Percentiles rank a stretch among this genome's conserved stretches.
Evolutionary conservation across 202 grass and related monocot genomes (phyloP).

Genomic region (Elaeis oleifera): DNA sequence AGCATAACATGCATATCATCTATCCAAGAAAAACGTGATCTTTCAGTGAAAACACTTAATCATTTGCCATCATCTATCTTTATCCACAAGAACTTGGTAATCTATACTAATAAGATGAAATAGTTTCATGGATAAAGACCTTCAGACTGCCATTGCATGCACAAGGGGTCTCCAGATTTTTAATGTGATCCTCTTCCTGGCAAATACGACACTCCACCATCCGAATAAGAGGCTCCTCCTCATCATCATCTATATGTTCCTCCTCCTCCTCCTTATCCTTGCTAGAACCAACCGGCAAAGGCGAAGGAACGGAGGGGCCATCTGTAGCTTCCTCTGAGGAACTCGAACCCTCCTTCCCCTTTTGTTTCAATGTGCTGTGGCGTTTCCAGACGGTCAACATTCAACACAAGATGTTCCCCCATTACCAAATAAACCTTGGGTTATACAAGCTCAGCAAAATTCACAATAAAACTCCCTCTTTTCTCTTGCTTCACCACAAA

Average conservation of each 20-base stretch:
- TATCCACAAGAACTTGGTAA: constrained; percentile 9
- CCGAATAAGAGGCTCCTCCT: constrained; percentile 48
- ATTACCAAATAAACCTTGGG: constrained; percentile 14
- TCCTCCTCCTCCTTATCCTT: not conserved
- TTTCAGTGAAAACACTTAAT: constrained; percentile 9
- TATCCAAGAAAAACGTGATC: too few species aligned
- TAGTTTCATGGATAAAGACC: constrained; percentile 22
- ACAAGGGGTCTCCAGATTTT: constrained; percentile 79
- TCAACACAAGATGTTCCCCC: constrained; percentile 67
- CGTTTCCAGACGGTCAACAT: constrained; percentile 29
- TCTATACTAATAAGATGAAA: not conserved
- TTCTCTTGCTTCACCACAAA: too few species aligned
- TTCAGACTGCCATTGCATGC: constrained; percentile 79
- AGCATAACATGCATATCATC: too few species aligned
- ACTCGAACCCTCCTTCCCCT: constrained; percentile 1
- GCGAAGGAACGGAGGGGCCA: not conserved
- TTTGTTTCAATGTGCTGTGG: not conserved
- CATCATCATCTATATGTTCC: constrained; percentile 4
- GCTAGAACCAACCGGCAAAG: not conserved
- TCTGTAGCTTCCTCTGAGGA: constrained; percentile 17
- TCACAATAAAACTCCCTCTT: too few species aligned
- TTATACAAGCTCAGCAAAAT: too few species aligned
- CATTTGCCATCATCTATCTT: constrained; percentile 31
- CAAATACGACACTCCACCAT: constrained; percentile 84
- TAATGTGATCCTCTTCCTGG: constrained; percentile 72